A percentile compares a stretch with the other conserved stretches of the same genome.
These are phyloP conservation scores for Chlamydomonas reinhardtii DNA, from an alignment of 163 green algal species.

Conservation along the genomic window DNA sequence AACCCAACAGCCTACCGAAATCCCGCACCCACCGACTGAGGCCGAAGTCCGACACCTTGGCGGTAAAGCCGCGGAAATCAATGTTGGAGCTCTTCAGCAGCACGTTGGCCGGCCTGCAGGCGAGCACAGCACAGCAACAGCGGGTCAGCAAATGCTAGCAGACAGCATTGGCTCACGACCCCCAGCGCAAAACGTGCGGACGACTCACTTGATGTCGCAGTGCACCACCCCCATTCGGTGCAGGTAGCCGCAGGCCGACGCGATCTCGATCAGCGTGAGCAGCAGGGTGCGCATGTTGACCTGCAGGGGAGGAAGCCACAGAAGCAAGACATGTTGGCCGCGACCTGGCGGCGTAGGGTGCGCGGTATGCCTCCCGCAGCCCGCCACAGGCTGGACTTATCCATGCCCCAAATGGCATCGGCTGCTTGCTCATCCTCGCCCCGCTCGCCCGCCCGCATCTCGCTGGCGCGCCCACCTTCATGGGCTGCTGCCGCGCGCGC, in stretches of 20 bases:
- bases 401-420: too few species aligned
- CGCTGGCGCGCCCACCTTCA: constrained; percentile 13
- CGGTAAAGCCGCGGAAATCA: constrained; percentile 67
- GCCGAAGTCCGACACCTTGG: constrained; percentile 75
- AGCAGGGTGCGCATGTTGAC: constrained; percentile 69
- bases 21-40: constrained; percentile 45
- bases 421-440: too few species aligned
- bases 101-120: constrained; percentile 60
- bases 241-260: constrained; percentile 68
- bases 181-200: neutral
- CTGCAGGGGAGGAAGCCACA: too few species aligned
- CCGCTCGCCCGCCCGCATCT: too few species aligned
- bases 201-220: constrained; percentile 62
- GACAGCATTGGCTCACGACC: too few species aligned
- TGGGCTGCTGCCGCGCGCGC: constrained; percentile 32
- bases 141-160: too few species aligned
- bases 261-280: constrained; percentile 74
- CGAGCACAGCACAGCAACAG: too few species aligned
- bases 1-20: neutral
- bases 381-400: too few species aligned
- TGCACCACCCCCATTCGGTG: constrained; percentile 75
- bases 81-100: constrained; percentile 66
- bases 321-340: too few species aligned
- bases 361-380: too few species aligned
- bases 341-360: too few species aligned